Conservation (phyloP, 345 rosid genomes). For the Eucalyptus regnans region DNA sequence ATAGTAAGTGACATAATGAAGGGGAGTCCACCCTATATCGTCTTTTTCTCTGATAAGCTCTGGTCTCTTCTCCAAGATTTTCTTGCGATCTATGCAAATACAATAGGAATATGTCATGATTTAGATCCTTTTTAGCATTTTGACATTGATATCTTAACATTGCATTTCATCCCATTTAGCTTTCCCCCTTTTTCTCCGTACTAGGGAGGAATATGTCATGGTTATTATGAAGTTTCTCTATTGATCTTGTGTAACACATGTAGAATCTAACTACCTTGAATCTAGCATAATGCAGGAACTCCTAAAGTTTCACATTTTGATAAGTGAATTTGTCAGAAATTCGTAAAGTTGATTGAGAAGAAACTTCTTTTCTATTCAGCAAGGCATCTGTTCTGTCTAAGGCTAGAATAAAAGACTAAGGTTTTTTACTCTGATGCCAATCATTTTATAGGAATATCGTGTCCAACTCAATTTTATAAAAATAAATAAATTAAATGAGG, state of each 20-base stretch:
- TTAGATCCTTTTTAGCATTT: background rate
- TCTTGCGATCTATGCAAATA: background rate
- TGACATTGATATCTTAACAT: background rate
- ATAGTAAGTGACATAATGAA: background rate
- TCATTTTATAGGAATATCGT: accelerated
- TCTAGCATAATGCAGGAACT: background rate
- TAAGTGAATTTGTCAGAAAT: background rate
- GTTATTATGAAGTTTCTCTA: background rate
- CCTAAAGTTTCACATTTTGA: too few relatives aligned
- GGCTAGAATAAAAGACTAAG: background rate
- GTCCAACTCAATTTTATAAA: background rate
- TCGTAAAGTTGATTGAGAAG: background rate
- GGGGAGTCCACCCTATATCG: background rate
- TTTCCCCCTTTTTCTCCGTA: background rate
- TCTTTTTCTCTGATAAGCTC: background rate
- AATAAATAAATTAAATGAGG: background rate
- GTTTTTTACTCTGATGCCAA: background rate
- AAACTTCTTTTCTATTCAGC: too few relatives aligned
- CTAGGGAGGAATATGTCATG: background rate
- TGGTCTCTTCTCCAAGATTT: background rate
- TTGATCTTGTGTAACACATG: background rate
- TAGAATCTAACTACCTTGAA: too few relatives aligned
- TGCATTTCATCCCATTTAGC: background rate
- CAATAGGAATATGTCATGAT: background rate
- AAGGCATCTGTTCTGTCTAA: too few relatives aligned